Evolutionary conservation across 2,329 filamentous ascomycete genomes (phyloP).

Genomic region (Keithomyces neogunnii): DNA sequence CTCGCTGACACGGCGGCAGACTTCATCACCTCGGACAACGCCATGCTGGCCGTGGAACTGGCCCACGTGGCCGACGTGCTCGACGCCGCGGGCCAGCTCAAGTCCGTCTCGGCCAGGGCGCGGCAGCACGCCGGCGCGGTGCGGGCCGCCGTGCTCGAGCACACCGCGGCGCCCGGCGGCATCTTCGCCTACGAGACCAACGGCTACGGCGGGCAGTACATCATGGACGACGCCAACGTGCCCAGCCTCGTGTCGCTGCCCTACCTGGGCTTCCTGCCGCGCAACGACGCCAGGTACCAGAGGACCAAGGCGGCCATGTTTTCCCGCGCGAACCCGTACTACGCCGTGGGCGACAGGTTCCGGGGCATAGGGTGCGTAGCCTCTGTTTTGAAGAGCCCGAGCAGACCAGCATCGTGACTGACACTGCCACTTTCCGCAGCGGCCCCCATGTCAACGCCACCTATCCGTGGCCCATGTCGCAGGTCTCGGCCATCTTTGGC

Average conservation of each 20-base stretch:
- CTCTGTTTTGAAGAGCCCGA: too few relatives aligned
- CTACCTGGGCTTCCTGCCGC: slow-evolving; percentile 51
- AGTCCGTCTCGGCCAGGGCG: slow-evolving; percentile 49
- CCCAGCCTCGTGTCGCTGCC: slow-evolving; percentile 58
- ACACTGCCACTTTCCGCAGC: slow-evolving; percentile 22
- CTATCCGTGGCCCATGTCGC: slow-evolving; percentile 48
- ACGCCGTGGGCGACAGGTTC: slow-evolving; percentile 21
- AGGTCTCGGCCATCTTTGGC: slow-evolving; percentile 44
- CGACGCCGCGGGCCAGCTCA: slow-evolving; percentile 56
- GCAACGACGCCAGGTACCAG: slow-evolving; percentile 59
- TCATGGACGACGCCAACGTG: slow-evolving; percentile 68
- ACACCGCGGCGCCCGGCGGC: slow-evolving; percentile 34
- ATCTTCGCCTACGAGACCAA: slow-evolving; percentile 74
- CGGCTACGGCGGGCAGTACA: slow-evolving; percentile 56
- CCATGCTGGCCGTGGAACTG: slow-evolving; percentile 43
- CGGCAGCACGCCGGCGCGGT: slow-evolving; percentile 44
- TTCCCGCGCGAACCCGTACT: slow-evolving; percentile 71
- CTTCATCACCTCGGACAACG: slow-evolving; percentile 36
- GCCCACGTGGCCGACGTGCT: slow-evolving; percentile 52
- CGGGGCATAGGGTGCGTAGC: slow-evolving; percentile 17
- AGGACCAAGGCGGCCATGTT: slow-evolving; percentile 76
- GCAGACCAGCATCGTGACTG: too few relatives aligned
- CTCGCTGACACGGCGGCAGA: slow-evolving; percentile 14
- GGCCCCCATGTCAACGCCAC: slow-evolving; percentile 56
- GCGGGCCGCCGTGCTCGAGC: slow-evolving; percentile 56